These are phyloP conservation scores for Cucurbita argyrosperma DNA, from an alignment of 306 rosid species.

Conservation along the genomic window DNA sequence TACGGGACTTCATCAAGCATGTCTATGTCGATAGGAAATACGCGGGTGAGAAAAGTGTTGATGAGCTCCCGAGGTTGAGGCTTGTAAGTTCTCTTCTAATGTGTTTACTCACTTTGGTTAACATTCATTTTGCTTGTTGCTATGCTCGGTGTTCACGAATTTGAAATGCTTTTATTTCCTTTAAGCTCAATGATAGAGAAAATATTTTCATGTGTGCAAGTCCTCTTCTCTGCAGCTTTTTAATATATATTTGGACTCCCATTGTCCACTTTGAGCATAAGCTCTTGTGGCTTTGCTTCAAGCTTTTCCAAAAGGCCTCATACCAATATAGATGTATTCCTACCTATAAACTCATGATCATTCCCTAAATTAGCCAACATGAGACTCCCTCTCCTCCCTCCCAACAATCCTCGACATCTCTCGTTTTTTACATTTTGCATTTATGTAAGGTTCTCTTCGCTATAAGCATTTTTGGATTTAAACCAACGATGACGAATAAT, in stretches of 20 bases:
- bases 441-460: neutral
- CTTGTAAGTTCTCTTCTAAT: slow-evolving; percentile 31
- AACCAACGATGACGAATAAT: neutral
- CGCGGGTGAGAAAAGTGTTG: slow-evolving; percentile 39
- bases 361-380: no score
- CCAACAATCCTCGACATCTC: neutral
- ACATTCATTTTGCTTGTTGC: neutral
- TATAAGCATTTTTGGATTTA: neutral
- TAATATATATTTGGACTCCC: neutral
- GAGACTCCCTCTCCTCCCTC: no score
- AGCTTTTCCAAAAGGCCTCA: no score
- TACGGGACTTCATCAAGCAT: slow-evolving; percentile 62
- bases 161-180: neutral
- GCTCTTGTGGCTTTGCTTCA: no score
- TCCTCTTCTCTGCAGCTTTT: neutral
- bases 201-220: neutral
- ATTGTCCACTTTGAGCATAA: no score
- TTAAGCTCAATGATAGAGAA: neutral
- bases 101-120: neutral
- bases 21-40: slow-evolving; percentile 57
- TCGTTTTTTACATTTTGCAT: neutral
- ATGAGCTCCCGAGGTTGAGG: slow-evolving; percentile 31
- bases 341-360: no score
- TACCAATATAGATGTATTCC: no score
- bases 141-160: neutral